Evolutionary conservation across 2,329 filamentous ascomycete species (phyloP).

Genomic region (Verticillium longisporum): DNA sequence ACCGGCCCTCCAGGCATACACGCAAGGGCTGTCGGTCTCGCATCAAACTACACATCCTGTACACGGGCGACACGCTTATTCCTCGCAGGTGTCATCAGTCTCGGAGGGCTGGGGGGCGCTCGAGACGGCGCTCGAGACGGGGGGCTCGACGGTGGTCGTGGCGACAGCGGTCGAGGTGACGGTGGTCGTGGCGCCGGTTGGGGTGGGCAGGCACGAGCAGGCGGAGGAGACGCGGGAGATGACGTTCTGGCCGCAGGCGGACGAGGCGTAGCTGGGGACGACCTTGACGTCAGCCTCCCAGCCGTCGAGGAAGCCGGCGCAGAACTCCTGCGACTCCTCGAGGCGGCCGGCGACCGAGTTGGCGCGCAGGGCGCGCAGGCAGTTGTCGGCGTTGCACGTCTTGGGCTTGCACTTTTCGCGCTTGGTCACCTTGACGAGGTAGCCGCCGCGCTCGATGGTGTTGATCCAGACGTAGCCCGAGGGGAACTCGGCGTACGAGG

Average conservation of each 20-base stretch:
- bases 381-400: constrained; percentile 10
- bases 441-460: constrained; percentile 32
- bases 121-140: not conserved
- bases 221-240: constrained; percentile 10
- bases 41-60: not conserved
- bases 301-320: constrained; percentile 4
- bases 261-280: constrained; percentile 2
- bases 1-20: not conserved
- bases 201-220: constrained; percentile 9
- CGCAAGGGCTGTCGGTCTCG: not conserved
- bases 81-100: constrained; percentile 1
- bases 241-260: constrained; percentile 8
- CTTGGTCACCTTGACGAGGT: constrained; percentile 24
- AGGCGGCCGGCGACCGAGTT: constrained; percentile 5
- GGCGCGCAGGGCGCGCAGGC: constrained; percentile 9
- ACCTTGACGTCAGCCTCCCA: constrained; percentile 1
- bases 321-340: constrained; percentile 10
- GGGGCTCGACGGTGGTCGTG: not conserved
- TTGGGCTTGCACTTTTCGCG: constrained; percentile 10
- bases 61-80: not conserved
- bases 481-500: constrained; percentile 33
- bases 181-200: not conserved
- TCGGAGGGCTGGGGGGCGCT: not conserved
- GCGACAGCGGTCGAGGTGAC: not conserved
- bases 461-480: constrained; percentile 31